Conservation (phyloP, 2,329 filamentous ascomycete genomes). For the Dothideomycetidae sp. region DNA sequence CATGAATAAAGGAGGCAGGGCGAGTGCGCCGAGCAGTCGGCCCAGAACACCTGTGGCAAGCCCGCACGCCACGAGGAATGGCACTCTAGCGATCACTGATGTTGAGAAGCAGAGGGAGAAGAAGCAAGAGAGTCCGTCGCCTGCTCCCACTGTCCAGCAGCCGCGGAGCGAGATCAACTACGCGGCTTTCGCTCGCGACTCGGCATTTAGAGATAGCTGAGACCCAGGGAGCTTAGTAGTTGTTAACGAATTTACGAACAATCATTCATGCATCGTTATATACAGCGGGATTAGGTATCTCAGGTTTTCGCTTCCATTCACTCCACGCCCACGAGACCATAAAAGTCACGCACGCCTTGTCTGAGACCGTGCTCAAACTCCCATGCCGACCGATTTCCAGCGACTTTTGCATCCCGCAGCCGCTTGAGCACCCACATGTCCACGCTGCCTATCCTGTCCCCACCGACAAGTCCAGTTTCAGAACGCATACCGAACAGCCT, state of each 20-base stretch:
- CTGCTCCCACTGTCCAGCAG: no score
- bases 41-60: constrained; percentile 7
- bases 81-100: no score
- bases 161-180: constrained; percentile 4
- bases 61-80: neutral
- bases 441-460: constrained; percentile 41
- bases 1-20: neutral
- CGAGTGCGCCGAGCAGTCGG: constrained; percentile 4
- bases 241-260: neutral
- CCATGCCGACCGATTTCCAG: constrained; percentile 35
- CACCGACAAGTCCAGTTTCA: constrained; percentile 22
- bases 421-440: constrained; percentile 46
- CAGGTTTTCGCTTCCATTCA: no score
- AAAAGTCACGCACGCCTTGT: constrained; percentile 32
- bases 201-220: constrained; percentile 7
- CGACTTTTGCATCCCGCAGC: constrained; percentile 35
- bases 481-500: constrained; percentile 35
- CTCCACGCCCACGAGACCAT: constrained; percentile 19
- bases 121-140: neutral
- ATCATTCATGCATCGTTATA: neutral
- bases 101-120: constrained; percentile 1
- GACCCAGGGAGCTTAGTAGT: neutral
- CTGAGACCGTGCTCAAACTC: constrained; percentile 37
- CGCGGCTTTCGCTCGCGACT: constrained; percentile 7
- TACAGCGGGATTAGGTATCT: no score